Percentiles rank a stretch among this genome's conserved stretches.
These are phyloP conservation scores for Lizonia empirigonia DNA, from an alignment of 2,329 filamentous ascomycete species.

Conservation along the genomic window DNA sequence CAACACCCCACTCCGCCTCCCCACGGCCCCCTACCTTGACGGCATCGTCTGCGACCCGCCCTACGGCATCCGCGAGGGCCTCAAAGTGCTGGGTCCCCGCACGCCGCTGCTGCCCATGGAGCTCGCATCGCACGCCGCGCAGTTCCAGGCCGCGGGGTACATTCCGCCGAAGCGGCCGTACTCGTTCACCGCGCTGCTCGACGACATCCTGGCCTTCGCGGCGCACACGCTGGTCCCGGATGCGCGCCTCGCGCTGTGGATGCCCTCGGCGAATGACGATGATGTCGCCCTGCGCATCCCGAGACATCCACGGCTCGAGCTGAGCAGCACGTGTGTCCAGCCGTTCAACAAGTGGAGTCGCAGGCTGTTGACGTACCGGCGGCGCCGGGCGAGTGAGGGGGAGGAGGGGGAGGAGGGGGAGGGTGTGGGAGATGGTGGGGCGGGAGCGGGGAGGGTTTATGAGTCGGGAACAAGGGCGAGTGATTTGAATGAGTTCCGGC, in stretches of 20 bases:
- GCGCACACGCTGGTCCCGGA: conserved; percentile 75
- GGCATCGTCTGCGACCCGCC: conserved; percentile 95
- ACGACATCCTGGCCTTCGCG: conserved; percentile 86
- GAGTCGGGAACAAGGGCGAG: conserved; percentile 61
- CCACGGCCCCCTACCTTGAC: conserved; percentile 66
- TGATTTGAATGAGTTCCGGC: conserved; percentile 71
- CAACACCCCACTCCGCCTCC: conserved; percentile 71
- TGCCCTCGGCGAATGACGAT: conserved; percentile 74
- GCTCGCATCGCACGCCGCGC: conserved; percentile 33
- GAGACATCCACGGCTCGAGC: conserved; percentile 73
- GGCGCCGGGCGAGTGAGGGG: conserved; percentile 65
- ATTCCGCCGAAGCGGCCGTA: conserved; percentile 91
- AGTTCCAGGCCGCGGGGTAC: conserved; percentile 58
- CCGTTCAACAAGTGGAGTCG: conserved; percentile 93
- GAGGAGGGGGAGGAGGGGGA: conserved; percentile 28
- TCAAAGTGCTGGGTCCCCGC: conserved; percentile 82
- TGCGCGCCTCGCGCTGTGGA: conserved; percentile 91
- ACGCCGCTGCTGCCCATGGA: conserved; percentile 52
- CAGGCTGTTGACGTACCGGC: conserved; percentile 82
- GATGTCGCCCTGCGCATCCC: conserved; percentile 77
- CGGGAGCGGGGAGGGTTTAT: conserved; percentile 37
- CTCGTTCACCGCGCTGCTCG: conserved; percentile 86
- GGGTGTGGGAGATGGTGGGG: conserved; percentile 11
- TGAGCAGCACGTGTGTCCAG: conserved; percentile 80
- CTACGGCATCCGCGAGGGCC: conserved; percentile 90